Evolutionary conservation across 768 basidiomycete species (phyloP).

Genomic region (Serendipita sp.): DNA sequence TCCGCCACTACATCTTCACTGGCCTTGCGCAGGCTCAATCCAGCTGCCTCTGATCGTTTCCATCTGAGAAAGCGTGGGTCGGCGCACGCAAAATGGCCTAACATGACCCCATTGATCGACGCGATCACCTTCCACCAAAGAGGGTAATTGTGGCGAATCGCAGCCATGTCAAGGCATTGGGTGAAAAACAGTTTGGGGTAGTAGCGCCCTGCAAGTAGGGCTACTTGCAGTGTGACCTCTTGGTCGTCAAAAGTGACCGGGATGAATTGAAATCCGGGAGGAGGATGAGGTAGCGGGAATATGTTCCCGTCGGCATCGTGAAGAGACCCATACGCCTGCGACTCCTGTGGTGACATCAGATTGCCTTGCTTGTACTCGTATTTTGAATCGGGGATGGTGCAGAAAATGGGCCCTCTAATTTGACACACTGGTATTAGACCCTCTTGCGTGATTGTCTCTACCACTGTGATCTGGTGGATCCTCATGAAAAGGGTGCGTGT

Average conservation of each 20-base stretch:
- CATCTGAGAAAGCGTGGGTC: not conserved
- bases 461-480: constrained; percentile 47
- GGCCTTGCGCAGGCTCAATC: not conserved
- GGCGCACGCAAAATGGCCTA: not conserved
- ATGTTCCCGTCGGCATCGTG: not conserved
- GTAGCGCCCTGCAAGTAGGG: constrained; percentile 63
- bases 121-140: not conserved
- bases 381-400: not conserved
- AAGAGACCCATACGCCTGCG: not conserved
- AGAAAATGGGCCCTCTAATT: not conserved
- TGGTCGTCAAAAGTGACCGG: constrained; percentile 43
- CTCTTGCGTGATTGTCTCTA: constrained; percentile 26
- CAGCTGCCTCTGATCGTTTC: not conserved
- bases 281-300: constrained; percentile 43
- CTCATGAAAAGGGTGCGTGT: constrained; percentile 58
- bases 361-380: not conserved
- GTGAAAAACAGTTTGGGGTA: constrained; percentile 40
- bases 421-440: not conserved
- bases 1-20: not conserved
- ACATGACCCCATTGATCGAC: not conserved
- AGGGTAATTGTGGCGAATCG: not conserved
- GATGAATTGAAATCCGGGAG: constrained; percentile 53
- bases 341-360: not conserved
- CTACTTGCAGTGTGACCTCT: constrained; percentile 53
- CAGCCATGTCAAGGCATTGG: not conserved